Evolutionary conservation across 2,329 filamentous ascomycete genomes (phyloP), one percentile per base, ranked within the genome.

Genomic region (Eurotiales sp.): DNA sequence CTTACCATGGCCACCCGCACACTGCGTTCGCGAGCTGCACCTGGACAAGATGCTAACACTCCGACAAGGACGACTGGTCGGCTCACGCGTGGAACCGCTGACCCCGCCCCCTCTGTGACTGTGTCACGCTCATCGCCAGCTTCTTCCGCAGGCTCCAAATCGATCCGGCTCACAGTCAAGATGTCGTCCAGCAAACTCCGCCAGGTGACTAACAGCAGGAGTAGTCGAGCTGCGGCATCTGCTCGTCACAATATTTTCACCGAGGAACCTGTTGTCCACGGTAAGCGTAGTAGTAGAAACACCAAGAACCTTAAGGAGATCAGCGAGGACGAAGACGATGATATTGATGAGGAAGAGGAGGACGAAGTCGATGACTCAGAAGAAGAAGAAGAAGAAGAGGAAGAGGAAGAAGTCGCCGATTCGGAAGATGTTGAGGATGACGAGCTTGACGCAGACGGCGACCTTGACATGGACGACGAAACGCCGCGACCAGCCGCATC

Each of bases 171-270:
- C 49, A 77, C 71, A 5, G 69, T 78, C 46, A 78, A 73, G 57
- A 76, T 77, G 69, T 72, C 75, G 15, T 69, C 74, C 17, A 75
- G 67, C 59, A 77, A 75, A 61, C 61, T 77, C 50, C 73, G 74
- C 27, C 75, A 77, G 58, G 74, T 72, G 22, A 77, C 71, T 42
- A 64, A 63, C 42, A 60, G 40, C 34, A 45, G 46, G 17, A 53
- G 57, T 27, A 58, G 67, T 30, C 11, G 46, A 46, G 51, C 45
- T 22, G 32, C 50, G 15, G 27, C 50, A 21, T 43, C 50, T 27
- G 37, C 12, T 36, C 51, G 51, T 11, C 46, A 49, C 23, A 76
- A 77, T 57, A 71, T 73, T 12, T 74, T 77, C 39, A 70, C 71
- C 32, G 72, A 74, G 4, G 67, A 72, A 17, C 70, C 73, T 42